phyloP scores from a whole-genome alignment of 805 yeast genomes.

The Zygoascus ofunaensis region DNA sequence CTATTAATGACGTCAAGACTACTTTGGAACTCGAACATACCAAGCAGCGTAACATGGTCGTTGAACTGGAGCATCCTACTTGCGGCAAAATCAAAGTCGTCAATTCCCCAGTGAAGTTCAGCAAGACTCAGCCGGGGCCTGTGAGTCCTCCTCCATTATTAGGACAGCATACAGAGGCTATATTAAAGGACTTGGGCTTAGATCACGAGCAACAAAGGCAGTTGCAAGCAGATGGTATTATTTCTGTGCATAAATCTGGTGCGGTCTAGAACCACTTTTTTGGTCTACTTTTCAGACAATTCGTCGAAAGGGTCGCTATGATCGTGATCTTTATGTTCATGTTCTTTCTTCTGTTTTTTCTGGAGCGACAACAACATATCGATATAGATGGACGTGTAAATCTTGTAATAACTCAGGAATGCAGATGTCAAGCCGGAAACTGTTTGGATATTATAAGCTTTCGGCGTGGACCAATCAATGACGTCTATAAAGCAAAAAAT shows the following conservation, averaged over 20 bases:
- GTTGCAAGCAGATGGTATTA: slow-evolving; percentile 18
- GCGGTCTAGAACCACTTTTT: not conserved
- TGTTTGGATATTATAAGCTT: slow-evolving; percentile 18
- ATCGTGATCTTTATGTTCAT: no score
- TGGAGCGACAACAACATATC: not conserved
- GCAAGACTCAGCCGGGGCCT: slow-evolving; percentile 28
- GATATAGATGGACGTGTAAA: slow-evolving; percentile 8
- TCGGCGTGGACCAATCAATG: slow-evolving; percentile 13
- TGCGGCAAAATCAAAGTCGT: slow-evolving; percentile 31
- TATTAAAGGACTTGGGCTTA: slow-evolving; percentile 20
- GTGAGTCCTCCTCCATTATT: slow-evolving; percentile 31
- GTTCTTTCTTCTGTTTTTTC: slow-evolving; percentile 1
- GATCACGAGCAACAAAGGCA: slow-evolving; percentile 9
- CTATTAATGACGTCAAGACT: slow-evolving; percentile 32
- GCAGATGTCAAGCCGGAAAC: slow-evolving; percentile 21
- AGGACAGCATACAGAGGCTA: slow-evolving; percentile 32
- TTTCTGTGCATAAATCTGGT: not conserved
- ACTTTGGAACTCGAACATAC: slow-evolving; percentile 31
- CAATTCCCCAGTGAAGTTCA: slow-evolving; percentile 33
- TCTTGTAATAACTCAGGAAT: slow-evolving; percentile 17
- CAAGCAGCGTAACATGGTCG: slow-evolving; percentile 31
- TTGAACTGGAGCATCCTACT: slow-evolving; percentile 28
- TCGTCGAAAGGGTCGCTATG: no score
- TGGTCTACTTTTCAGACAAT: no score
- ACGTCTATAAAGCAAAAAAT: slow-evolving; percentile 23